phyloP scores from a whole-genome alignment of 306 rosid genomes.

The Dryas octopetala region DNA sequence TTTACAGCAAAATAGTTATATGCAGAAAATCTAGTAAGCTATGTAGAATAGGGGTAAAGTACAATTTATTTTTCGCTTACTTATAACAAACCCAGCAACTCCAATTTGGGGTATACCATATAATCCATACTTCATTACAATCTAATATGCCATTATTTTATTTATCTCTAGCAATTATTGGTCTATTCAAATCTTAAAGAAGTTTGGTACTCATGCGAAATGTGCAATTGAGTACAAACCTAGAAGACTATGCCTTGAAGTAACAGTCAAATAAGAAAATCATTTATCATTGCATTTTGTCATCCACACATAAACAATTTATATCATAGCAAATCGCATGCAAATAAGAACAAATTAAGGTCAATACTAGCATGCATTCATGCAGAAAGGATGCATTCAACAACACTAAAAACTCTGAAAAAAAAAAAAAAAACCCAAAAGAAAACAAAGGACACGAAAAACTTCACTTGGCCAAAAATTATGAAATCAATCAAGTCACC shows the following conservation, averaged over 20 bases:
- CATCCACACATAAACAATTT: not conserved
- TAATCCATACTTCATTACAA: not conserved
- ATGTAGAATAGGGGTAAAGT: not conserved
- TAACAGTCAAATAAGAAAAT: not conserved
- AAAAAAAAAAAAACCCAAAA: not conserved
- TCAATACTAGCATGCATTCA: not conserved
- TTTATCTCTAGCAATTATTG: no score
- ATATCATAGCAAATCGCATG: not conserved
- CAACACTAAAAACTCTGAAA: not conserved
- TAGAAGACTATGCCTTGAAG: not conserved
- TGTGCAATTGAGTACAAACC: not conserved
- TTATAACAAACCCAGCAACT: slow-evolving; percentile 3
- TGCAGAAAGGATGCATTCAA: not conserved
- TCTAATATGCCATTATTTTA: not conserved
- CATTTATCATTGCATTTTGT: not conserved
- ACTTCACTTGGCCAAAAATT: not conserved
- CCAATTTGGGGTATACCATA: not conserved
- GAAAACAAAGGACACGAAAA: not conserved
- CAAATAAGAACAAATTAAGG: not conserved
- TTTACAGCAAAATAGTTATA: no score
- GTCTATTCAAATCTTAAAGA: not conserved
- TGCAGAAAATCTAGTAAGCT: not conserved
- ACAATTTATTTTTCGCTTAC: not conserved
- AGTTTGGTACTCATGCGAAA: not conserved
- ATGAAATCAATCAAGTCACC: not conserved